Conservation (phyloP, 2,329 filamentous ascomycete species). For the Dendryphion nanum region DNA sequence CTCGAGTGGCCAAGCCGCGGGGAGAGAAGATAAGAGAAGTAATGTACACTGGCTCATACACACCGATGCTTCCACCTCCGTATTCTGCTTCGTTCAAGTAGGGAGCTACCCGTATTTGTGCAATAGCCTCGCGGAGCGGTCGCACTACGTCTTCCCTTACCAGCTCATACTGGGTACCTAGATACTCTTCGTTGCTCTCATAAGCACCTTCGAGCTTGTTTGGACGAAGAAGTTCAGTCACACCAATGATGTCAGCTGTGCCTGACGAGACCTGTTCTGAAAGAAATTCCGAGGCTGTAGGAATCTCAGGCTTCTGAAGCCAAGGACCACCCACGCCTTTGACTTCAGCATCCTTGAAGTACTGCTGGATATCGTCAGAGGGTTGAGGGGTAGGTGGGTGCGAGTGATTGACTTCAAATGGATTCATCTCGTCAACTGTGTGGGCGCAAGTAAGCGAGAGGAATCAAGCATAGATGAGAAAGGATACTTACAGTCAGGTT, state of each 20-base stretch:
- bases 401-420: too few relatives aligned
- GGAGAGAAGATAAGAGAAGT: constrained; percentile 63
- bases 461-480: too few relatives aligned
- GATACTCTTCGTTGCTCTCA: constrained; percentile 61
- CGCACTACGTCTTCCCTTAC: constrained; percentile 72
- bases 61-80: constrained; percentile 28
- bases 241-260: constrained; percentile 19
- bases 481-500: too few relatives aligned
- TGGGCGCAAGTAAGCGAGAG: too few relatives aligned
- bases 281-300: constrained; percentile 53
- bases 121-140: constrained; percentile 66
- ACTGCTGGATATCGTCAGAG: constrained; percentile 28
- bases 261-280: constrained; percentile 1
- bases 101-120: constrained; percentile 53
- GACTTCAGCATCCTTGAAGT: constrained; percentile 17
- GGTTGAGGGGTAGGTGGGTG: too few relatives aligned
- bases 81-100: constrained; percentile 56
- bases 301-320: constrained; percentile 52
- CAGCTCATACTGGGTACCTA: constrained; percentile 72
- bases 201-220: constrained; percentile 52
- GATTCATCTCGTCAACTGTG: too few relatives aligned
- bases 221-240: constrained; percentile 17
- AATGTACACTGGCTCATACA: constrained; percentile 57
- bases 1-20: constrained; percentile 62
- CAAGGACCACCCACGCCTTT: constrained; percentile 22